Conservation (phyloP, 169 alveolate species). For the Plasmodium yoelii region DNA sequence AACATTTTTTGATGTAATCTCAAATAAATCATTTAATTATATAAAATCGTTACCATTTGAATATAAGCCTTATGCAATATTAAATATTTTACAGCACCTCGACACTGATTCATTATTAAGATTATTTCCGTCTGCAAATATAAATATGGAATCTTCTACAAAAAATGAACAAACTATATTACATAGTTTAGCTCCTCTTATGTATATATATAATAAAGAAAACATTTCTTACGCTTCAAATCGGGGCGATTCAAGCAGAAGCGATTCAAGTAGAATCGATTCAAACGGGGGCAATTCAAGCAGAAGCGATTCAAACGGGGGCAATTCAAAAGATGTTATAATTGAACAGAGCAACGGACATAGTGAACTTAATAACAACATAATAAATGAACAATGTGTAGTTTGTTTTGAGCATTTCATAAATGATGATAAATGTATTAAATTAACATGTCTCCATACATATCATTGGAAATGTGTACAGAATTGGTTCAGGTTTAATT, state of each 20-base stretch:
- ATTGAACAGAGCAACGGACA: too few relatives aligned
- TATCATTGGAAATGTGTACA: conserved; percentile 80
- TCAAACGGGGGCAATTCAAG: too few relatives aligned
- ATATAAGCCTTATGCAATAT: conserved; percentile 80
- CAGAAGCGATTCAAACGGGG: too few relatives aligned
- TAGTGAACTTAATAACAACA: background rate
- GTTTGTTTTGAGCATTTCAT: conserved; percentile 78
- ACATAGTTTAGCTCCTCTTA: too few relatives aligned
- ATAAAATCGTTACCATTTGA: conserved; percentile 78
- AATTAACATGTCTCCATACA: conserved; percentile 77
- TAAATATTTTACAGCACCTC: conserved; percentile 79
- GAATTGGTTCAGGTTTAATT: conserved; percentile 79
- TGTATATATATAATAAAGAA: too few relatives aligned
- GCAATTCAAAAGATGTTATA: too few relatives aligned
- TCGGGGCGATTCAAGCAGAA: too few relatives aligned
- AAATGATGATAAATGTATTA: conserved; percentile 76
- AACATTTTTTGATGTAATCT: conserved; percentile 79
- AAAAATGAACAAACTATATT: too few relatives aligned
- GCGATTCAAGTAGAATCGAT: too few relatives aligned
- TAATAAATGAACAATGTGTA: conserved; percentile 78
- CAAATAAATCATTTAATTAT: conserved; percentile 77
- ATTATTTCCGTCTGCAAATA: conserved; percentile 79
- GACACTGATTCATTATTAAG: conserved; percentile 79
- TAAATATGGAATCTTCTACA: conserved; percentile 1
- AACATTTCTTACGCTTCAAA: too few relatives aligned